Evolutionary conservation across 2,329 filamentous ascomycete genomes (phyloP).

Genomic region (Hymenoscyphus fraxineus): DNA sequence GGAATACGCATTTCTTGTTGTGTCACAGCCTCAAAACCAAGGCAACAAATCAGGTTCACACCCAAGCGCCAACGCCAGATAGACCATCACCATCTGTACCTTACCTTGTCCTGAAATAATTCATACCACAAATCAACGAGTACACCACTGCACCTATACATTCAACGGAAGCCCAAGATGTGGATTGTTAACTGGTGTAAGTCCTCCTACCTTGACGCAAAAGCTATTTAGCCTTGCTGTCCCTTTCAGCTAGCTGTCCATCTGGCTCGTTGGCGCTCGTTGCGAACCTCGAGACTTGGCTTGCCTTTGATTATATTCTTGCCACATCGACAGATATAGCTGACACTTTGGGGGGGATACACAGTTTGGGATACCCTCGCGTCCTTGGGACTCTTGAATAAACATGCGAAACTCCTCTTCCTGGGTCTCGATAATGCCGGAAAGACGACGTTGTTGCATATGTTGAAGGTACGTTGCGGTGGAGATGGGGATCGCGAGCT

Average conservation of each 20-base stretch:
- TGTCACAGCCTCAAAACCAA: slow-evolving; percentile 3
- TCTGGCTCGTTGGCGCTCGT: neutral
- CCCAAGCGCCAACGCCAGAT: slow-evolving; percentile 13
- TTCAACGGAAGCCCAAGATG: slow-evolving; percentile 48
- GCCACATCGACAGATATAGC: slow-evolving; percentile 13
- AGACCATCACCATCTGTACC: slow-evolving; percentile 6
- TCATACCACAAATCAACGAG: neutral
- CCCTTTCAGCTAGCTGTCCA: too few relatives aligned
- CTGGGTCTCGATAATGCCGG: slow-evolving; percentile 91
- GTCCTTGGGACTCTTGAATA: slow-evolving; percentile 84
- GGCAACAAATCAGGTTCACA: slow-evolving; percentile 4
- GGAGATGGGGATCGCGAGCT: neutral
- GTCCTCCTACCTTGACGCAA: slow-evolving; percentile 36
- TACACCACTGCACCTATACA: neutral
- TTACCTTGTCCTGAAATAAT: neutral
- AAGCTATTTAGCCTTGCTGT: neutral
- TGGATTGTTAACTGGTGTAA: slow-evolving; percentile 97
- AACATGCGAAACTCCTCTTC: slow-evolving; percentile 93
- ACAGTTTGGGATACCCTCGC: slow-evolving; percentile 86
- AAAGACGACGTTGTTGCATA: slow-evolving; percentile 90
- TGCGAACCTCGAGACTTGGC: neutral
- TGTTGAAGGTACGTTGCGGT: slow-evolving; percentile 74
- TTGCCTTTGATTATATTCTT: neutral
- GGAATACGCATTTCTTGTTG: neutral
- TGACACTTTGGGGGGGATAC: slow-evolving; percentile 28